A percentile compares a stretch with the other conserved stretches of the same genome.
Evolutionary conservation across 345 rosid species (phyloP).

Genomic region (Chamaenerion angustifolium): DNA sequence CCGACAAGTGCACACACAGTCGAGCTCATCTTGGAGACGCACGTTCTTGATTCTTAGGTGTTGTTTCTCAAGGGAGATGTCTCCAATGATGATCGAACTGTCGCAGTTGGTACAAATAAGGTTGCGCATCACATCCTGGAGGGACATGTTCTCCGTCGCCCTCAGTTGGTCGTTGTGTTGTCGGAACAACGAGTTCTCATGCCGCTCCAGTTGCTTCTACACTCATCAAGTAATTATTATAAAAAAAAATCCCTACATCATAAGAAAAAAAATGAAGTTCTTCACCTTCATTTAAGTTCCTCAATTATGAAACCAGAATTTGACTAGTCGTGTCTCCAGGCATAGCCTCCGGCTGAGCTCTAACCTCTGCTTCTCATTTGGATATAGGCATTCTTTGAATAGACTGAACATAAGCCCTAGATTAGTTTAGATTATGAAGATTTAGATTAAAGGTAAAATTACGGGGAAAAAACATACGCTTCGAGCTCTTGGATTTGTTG

Average conservation of each 20-base stretch:
- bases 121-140: slow-evolving; percentile 76
- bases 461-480: slow-evolving; percentile 37
- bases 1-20: slow-evolving; percentile 80
- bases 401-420: slow-evolving; percentile 12
- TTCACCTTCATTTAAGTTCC: slow-evolving; percentile 91
- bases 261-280: background rate
- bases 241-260: background rate
- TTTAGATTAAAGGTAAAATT: background rate
- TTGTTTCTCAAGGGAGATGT: slow-evolving; percentile 78
- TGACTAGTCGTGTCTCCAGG: slow-evolving; percentile 82
- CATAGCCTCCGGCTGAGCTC: slow-evolving; percentile 71
- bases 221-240: background rate
- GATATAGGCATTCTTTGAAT: slow-evolving; percentile 93
- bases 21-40: slow-evolving; percentile 70
- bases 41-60: slow-evolving; percentile 78
- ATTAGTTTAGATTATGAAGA: background rate
- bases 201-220: slow-evolving; percentile 76
- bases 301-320: slow-evolving; percentile 96
- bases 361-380: slow-evolving; percentile 82
- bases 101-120: slow-evolving; percentile 86
- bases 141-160: slow-evolving; percentile 75
- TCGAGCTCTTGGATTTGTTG: slow-evolving; percentile 99
- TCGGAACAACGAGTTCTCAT: slow-evolving; percentile 67
- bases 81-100: slow-evolving; percentile 67
- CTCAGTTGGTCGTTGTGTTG: slow-evolving; percentile 88